A percentile compares a stretch with the other conserved stretches of the same genome.
phyloP scores from a whole-genome alignment of 352 stramenopile species.

The Globisporangium camurandrum region DNA sequence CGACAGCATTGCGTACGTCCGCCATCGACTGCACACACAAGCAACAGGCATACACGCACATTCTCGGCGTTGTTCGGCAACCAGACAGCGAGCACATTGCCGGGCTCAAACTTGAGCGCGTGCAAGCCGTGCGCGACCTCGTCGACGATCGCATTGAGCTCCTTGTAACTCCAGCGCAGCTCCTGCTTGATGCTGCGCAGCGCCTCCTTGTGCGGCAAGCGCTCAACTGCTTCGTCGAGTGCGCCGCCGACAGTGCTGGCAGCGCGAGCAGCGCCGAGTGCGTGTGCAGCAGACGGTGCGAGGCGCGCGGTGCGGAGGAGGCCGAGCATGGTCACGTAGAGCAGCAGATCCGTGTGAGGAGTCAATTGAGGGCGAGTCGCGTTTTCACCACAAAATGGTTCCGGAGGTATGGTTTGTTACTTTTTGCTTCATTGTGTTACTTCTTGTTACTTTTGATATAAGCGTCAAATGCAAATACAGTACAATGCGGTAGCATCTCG shows the following conservation, averaged over 20 bases:
- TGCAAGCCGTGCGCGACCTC: slow-evolving; percentile 75
- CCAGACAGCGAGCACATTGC: slow-evolving; percentile 79
- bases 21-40: no score
- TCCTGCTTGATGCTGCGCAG: slow-evolving; percentile 80
- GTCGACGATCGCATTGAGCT: slow-evolving; percentile 67
- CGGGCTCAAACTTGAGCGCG: slow-evolving; percentile 58
- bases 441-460: neutral
- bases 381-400: slow-evolving; percentile 34
- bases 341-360: neutral
- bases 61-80: slow-evolving; percentile 81
- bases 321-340: slow-evolving; percentile 39
- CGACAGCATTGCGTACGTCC: no score
- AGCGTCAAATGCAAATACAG: neutral
- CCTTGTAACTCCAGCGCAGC: slow-evolving; percentile 80
- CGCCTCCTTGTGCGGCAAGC: slow-evolving; percentile 82
- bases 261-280: slow-evolving; percentile 24
- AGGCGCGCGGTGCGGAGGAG: slow-evolving; percentile 57
- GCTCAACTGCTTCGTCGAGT: slow-evolving; percentile 66
- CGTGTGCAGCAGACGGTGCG: slow-evolving; percentile 19
- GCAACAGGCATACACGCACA: slow-evolving; percentile 18
- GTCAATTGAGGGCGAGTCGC: slow-evolving; percentile 16
- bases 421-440: neutral
- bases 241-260: slow-evolving; percentile 60
- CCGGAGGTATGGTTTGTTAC: neutral
- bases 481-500: no score